A percentile compares a stretch with the other conserved stretches of the same genome.
phyloP scores from a whole-genome alignment of 2,329 filamentous ascomycete species.

The Sordariomycetes sp. region DNA sequence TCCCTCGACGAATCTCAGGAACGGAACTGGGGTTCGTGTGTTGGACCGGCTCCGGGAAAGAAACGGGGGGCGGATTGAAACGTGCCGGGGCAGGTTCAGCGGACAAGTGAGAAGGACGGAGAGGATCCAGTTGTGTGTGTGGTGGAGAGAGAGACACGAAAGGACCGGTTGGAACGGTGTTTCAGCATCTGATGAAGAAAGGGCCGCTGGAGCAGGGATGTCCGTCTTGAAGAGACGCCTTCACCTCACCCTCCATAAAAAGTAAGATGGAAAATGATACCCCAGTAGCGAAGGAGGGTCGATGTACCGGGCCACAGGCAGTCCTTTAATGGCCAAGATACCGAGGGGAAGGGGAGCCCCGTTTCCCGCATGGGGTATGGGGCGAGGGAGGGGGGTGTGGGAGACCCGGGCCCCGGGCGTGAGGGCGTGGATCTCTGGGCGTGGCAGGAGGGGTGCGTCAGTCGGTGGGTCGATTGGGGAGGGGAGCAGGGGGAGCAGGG shows the following conservation, averaged over 20 bases:
- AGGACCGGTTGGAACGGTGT: background rate
- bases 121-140: background rate
- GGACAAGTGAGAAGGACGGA: background rate
- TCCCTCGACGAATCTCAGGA: background rate
- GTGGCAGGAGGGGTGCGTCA: background rate
- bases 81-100: background rate
- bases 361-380: background rate
- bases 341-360: background rate
- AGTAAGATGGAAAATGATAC: background rate
- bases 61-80: background rate
- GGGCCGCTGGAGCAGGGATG: background rate
- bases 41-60: background rate
- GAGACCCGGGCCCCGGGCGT: background rate
- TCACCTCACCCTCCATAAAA: background rate
- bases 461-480: background rate
- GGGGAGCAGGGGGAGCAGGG: background rate
- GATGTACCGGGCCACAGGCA: background rate
- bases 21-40: background rate
- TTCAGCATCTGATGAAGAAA: background rate
- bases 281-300: background rate
- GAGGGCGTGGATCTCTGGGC: background rate
- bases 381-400: background rate
- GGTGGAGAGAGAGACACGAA: background rate
- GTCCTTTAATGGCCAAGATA: background rate
- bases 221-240: background rate